Base-by-base conservation (phyloP, 306 rosid species). In the Amphicarpaea edgeworthii region DNA sequence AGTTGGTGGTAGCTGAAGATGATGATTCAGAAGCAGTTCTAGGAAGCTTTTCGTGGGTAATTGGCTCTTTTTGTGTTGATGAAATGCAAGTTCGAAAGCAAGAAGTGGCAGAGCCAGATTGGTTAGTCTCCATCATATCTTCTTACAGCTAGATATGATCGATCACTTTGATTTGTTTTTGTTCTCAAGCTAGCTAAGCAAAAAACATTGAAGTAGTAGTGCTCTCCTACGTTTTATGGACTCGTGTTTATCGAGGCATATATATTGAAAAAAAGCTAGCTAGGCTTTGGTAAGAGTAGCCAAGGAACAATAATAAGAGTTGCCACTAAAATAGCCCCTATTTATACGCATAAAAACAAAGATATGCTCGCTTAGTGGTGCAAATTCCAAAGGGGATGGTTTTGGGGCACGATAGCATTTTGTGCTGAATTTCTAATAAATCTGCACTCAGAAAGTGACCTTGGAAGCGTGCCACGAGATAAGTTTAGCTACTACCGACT, bases 11-110 rank as follows among this genome's bases (percentile, higher is more conserved):
- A n/a, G n/a, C n/a, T n/a, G n/a, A n/a, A 42, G 20, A 9, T 30
- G 72, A 7, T 2, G 37, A 47, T 60, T 74, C 75, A n/a, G 83
- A 49, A 46, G 51, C 21, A 20, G 23, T 32, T 37, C 21, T 73
- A 16, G 40, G 12, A 58, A 72, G 42, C 24, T 42, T 47, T 58
- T 12, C 50, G 7, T 1, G 19, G 38, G 5, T n/a, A n/a, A n/a
- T 4, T 28, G 12, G 8, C 9, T 54, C 70, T 16, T 61, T 38
- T 7, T 43, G 37, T 24, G 37, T 12, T 8, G 51, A 14, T 21
- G 77, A 51, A 68, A 59, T 23, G 67, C 67, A 68, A 30, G 26
- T 51, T 50, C 32, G 54, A 43, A 73, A 37, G 49, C 50, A 51
- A 28, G 37, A 38, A 61, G 34, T 21, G 7, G 6, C 9, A 15